Conservation (phyloP, 2,329 filamentous ascomycete genomes). For the Fusarium tjaetaba region DNA sequence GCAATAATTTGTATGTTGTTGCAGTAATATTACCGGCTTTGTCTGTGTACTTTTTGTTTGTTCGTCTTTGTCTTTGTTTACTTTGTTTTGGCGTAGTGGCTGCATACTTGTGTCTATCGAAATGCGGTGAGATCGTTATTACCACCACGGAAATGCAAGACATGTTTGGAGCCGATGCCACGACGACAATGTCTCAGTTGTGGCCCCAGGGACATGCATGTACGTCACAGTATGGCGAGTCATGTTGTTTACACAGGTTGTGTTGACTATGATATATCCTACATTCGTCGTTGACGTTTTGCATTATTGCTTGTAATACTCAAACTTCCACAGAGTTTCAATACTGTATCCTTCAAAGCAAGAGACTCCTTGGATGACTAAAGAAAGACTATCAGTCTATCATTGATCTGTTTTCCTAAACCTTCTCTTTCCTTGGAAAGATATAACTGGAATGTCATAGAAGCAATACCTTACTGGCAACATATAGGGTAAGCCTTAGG, state of each 20-base stretch:
- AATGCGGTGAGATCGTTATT: constrained; percentile 8
- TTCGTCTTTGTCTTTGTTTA: neutral
- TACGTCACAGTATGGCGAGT: neutral
- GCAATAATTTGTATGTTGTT: constrained; percentile 20
- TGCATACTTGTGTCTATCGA: neutral
- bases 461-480: neutral
- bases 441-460: neutral
- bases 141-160: constrained; percentile 5
- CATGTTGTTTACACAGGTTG: neutral
- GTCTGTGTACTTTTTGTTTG: neutral
- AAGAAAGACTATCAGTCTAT: neutral
- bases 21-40: neutral
- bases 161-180: constrained; percentile 14
- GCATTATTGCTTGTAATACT: neutral
- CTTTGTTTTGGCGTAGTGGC: neutral
- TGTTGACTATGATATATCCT: neutral
- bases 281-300: too few relatives aligned
- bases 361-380: fast-evolving
- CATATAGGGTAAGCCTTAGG: neutral
- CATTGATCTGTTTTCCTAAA: fast-evolving
- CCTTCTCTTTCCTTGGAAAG: fast-evolving
- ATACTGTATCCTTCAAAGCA: neutral
- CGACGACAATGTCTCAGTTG: neutral
- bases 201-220: neutral
- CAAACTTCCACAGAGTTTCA: too few relatives aligned